Conservation (phyloP, 1,284 basidiomycete genomes). For the Cryptococcus neoformans region DNA sequence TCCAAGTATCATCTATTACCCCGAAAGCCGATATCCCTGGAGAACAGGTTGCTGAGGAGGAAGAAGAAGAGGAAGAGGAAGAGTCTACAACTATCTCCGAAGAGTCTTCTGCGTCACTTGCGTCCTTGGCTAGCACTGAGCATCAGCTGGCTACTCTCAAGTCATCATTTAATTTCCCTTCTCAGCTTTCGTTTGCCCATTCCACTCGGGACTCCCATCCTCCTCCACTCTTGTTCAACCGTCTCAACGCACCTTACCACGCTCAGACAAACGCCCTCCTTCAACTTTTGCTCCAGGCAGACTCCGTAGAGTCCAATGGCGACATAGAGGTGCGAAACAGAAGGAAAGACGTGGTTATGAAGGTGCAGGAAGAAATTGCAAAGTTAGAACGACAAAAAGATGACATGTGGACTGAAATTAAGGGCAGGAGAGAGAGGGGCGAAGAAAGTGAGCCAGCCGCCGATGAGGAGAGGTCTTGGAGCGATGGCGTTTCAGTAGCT, state of each 20-base stretch:
- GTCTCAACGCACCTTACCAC: conserved; percentile 58
- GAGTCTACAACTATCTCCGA: conserved; percentile 3
- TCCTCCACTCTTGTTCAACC: conserved; percentile 48
- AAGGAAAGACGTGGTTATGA: conserved; percentile 73
- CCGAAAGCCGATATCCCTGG: conserved; percentile 8
- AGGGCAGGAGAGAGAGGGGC: conserved; percentile 5
- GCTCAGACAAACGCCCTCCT: conserved; percentile 61
- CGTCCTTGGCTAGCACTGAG: conserved; percentile 28
- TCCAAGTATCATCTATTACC: conserved; percentile 30
- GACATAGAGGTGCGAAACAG: conserved; percentile 58
- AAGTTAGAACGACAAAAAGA: conserved; percentile 86
- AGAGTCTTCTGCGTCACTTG: conserved; percentile 20
- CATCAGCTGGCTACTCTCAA: conserved; percentile 24
- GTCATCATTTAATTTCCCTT: conserved; percentile 37
- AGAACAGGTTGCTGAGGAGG: not conserved
- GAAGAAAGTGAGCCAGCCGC: not conserved
- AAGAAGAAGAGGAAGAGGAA: conserved; percentile 25
- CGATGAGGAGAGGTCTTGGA: conserved; percentile 8
- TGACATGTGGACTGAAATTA: conserved; percentile 55
- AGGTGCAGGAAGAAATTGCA: conserved; percentile 78
- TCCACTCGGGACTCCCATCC: conserved; percentile 7
- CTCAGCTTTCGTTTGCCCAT: conserved; percentile 30
- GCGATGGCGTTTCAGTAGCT: conserved; percentile 3
- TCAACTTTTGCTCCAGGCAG: conserved; percentile 61
- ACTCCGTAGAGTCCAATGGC: conserved; percentile 64